Conservation (phyloP, 2,329 filamentous ascomycete genomes). For the Phialemonium atrogriseum region DNA sequence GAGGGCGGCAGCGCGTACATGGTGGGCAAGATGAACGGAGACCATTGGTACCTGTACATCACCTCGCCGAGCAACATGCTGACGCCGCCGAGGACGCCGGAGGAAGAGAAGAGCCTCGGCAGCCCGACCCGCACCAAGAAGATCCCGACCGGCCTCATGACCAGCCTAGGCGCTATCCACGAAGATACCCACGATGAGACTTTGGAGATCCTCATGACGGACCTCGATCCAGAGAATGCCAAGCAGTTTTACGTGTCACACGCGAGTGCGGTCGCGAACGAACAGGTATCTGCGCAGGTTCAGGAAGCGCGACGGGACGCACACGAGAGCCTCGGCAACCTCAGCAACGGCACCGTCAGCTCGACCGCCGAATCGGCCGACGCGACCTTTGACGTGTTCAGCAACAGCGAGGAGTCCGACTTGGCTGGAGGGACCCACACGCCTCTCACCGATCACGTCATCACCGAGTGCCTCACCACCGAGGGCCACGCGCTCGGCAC, state of each 20-base stretch:
- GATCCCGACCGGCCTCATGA: constrained; percentile 41
- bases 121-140: constrained; percentile 40
- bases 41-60: constrained; percentile 98
- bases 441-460: constrained; percentile 42
- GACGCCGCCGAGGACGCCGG: constrained; percentile 75
- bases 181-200: constrained; percentile 63
- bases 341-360: constrained; percentile 31
- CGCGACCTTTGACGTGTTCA: constrained; percentile 71
- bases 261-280: constrained; percentile 85
- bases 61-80: constrained; percentile 74
- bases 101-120: constrained; percentile 31
- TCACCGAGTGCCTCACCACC: constrained; percentile 64
- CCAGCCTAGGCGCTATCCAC: constrained; percentile 30
- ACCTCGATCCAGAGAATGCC: constrained; percentile 58
- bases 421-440: constrained; percentile 46
- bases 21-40: constrained; percentile 99
- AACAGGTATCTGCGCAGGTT: constrained; percentile 63
- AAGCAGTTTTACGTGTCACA: constrained; percentile 62
- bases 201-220: constrained; percentile 64
- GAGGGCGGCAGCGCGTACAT: constrained; percentile 92
- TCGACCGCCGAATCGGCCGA: too few relatives aligned
- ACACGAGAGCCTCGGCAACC: constrained; percentile 49
- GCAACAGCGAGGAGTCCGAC: constrained; percentile 46
- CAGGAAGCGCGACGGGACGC: constrained; percentile 54
- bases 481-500: constrained; percentile 92